Conservation (phyloP, 305 asterid species). For the Stenogyne calaminthoides region DNA sequence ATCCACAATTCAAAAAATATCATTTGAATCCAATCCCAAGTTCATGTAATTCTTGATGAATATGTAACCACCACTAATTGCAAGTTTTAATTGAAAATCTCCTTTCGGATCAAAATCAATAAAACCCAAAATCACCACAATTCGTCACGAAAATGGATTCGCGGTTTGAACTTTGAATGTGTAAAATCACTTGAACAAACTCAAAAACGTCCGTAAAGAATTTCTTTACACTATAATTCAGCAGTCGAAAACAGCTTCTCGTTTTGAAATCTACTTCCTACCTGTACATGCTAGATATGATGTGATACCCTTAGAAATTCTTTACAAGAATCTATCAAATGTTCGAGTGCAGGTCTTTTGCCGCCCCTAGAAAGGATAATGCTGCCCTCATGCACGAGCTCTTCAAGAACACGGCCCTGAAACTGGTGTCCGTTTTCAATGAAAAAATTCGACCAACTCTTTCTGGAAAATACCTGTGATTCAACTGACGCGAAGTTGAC, state of each 20-base stretch:
- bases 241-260: conserved; percentile 23
- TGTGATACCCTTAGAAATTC: conserved; percentile 41
- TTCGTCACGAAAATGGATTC: too few relatives aligned
- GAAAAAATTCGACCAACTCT: conserved; percentile 67
- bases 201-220: not conserved
- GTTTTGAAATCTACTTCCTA: conserved; percentile 15
- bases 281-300: conserved; percentile 8
- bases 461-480: conserved; percentile 55
- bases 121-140: not conserved
- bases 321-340: conserved; percentile 57
- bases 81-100: not conserved
- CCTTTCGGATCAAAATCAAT: not conserved
- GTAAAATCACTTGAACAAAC: not conserved
- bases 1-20: too few relatives aligned
- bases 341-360: conserved; percentile 45
- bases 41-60: too few relatives aligned
- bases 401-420: conserved; percentile 41
- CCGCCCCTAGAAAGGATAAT: conserved; percentile 25
- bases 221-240: conserved; percentile 6
- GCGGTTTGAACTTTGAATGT: not conserved
- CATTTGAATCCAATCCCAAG: too few relatives aligned
- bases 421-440: conserved; percentile 46
- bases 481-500: conserved; percentile 45
- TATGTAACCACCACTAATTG: not conserved
- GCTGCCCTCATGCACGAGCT: conserved; percentile 43